phyloP scores from a whole-genome alignment of 192 early-diverging fungal species.

The Backusella liffmaniae region DNA sequence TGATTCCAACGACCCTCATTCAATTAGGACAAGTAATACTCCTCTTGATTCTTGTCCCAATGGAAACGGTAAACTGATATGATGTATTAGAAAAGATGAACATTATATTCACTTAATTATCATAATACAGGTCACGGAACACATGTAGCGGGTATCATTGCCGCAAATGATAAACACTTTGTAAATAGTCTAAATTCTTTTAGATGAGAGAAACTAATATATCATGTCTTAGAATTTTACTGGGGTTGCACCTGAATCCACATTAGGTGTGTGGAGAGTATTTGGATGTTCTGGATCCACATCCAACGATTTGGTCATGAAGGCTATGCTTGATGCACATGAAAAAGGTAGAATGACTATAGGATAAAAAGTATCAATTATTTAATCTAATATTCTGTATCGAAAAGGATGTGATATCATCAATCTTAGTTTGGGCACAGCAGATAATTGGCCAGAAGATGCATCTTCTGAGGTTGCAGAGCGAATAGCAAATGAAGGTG shows the following conservation, averaged over 20 bases:
- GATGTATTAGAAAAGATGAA: background rate
- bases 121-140: constrained; percentile 60
- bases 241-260: constrained; percentile 67
- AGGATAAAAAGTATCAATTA: background rate
- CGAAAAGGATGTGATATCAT: constrained; percentile 68
- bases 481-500: constrained; percentile 40
- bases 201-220: background rate
- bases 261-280: constrained; percentile 77
- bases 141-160: constrained; percentile 64
- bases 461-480: constrained; percentile 58
- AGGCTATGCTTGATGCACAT: constrained; percentile 71
- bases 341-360: constrained; percentile 38
- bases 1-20: constrained; percentile 13
- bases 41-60: constrained; percentile 52
- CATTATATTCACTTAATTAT: background rate
- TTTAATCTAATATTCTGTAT: background rate
- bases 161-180: constrained; percentile 41
- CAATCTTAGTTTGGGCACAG: constrained; percentile 80
- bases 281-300: constrained; percentile 75
- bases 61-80: constrained; percentile 1
- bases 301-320: constrained; percentile 72
- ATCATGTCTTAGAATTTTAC: constrained; percentile 41
- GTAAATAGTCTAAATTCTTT: constrained; percentile 19
- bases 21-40: constrained; percentile 20
- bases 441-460: constrained; percentile 59